These are phyloP conservation scores for Takakia lepidozioides DNA, from an alignment of 225 moss, liverwort and hornwort genomes.

Conservation along the genomic window DNA sequence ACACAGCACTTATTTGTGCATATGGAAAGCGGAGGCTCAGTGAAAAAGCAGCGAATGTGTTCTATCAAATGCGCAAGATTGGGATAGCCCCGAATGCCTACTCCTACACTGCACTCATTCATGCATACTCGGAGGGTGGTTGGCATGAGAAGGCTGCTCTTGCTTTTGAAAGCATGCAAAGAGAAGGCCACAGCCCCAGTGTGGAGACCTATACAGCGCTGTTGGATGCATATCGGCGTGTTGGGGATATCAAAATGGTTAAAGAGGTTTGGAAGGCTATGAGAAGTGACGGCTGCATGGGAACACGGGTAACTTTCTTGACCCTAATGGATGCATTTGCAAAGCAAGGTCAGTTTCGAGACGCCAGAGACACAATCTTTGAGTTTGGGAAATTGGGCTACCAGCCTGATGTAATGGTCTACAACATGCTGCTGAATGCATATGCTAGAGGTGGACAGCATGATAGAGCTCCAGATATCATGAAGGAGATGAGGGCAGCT, in stretches of 20 bases:
- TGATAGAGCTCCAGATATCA: conserved; percentile 41
- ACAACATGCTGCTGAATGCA: conserved; percentile 89
- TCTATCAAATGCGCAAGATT: conserved; percentile 54
- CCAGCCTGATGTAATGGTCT: conserved; percentile 69
- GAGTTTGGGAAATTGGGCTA: conserved; percentile 59
- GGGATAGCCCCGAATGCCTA: conserved; percentile 55
- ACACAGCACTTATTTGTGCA: conserved; percentile 64
- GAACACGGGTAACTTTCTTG: conserved; percentile 66
- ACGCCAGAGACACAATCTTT: conserved; percentile 75
- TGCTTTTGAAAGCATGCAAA: conserved; percentile 68
- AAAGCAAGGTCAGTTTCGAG: conserved; percentile 66
- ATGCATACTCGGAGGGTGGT: conserved; percentile 68
- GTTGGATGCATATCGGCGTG: conserved; percentile 66
- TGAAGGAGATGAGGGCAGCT: conserved; percentile 54
- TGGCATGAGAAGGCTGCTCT: conserved; percentile 87
- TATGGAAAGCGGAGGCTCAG: conserved; percentile 65
- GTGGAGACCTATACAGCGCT: conserved; percentile 83
- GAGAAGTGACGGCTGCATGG: conserved; percentile 53
- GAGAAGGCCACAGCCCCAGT: conserved; percentile 60
- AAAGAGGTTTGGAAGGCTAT: conserved; percentile 60
- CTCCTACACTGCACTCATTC: conserved; percentile 78
- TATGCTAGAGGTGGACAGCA: conserved; percentile 69
- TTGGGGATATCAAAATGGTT: conserved; percentile 61
- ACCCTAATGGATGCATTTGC: conserved; percentile 79
- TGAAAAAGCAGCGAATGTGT: conserved; percentile 64